A percentile compares a stretch with the other conserved stretches of the same genome.
Evolutionary conservation across 164 flowering plant genomes (phyloP).

Genomic region (Liquidambar formosana): DNA sequence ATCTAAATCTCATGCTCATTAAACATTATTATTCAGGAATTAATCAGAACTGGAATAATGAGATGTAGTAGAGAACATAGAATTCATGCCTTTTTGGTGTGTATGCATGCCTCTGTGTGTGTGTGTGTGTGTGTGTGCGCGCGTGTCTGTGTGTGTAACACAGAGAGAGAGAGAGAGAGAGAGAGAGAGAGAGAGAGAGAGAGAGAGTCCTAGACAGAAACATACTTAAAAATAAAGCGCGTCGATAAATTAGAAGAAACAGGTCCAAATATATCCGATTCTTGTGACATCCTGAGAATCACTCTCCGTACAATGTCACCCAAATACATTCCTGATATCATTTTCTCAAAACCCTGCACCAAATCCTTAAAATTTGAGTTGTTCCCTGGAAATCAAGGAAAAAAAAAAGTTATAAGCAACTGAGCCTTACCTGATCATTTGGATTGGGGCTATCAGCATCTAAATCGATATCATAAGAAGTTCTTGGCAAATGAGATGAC

Average conservation of each 20-base stretch:
- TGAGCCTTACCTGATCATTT: conserved; percentile 62
- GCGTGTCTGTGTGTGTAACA: too few relatives aligned
- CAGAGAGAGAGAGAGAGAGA: conserved; percentile 15
- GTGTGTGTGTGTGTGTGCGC: too few relatives aligned
- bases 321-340: conserved; percentile 96
- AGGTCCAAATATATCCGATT: conserved; percentile 67
- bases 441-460: conserved; percentile 87
- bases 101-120: too few relatives aligned
- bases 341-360: conserved; percentile 93
- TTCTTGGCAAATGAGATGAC: conserved; percentile 93
- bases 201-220: neutral
- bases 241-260: conserved; percentile 43
- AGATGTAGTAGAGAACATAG: neutral
- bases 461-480: conserved; percentile 74
- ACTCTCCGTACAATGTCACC: conserved; percentile 96
- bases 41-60: too few relatives aligned
- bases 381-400: neutral
- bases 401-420: conserved; percentile 2
- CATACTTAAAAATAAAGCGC: conserved; percentile 70
- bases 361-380: conserved; percentile 10
- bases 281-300: conserved; percentile 70
- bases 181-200: neutral
- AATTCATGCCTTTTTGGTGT: too few relatives aligned
- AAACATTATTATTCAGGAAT: too few relatives aligned
- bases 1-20: too few relatives aligned